Evolutionary conservation across 305 asterid genomes (phyloP).

Genomic region (Ajuga reptans): DNA sequence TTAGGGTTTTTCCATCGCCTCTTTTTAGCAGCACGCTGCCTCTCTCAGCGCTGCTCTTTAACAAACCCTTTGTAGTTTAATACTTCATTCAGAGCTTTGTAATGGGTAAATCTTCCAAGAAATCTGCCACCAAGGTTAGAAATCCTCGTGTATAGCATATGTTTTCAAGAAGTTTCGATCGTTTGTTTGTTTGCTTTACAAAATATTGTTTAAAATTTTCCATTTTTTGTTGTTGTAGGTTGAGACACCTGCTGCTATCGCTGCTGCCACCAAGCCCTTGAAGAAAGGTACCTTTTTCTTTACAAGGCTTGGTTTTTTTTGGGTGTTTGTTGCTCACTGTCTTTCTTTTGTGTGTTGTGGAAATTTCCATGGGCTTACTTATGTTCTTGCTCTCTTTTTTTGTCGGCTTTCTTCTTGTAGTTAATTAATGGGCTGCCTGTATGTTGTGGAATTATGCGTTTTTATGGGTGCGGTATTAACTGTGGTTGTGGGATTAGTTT

Average conservation of each 20-base stretch:
- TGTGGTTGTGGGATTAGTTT: neutral
- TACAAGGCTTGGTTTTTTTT: neutral
- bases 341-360: neutral
- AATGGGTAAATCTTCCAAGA: conserved; percentile 23
- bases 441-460: neutral
- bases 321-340: neutral
- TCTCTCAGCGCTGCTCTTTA: conserved; percentile 5
- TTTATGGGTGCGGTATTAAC: neutral
- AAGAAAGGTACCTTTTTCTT: conserved; percentile 8
- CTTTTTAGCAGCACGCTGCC: neutral
- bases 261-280: conserved; percentile 18
- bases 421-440: neutral
- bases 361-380: neutral
- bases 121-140: conserved; percentile 18
- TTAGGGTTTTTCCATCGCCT: conserved; percentile 22
- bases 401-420: neutral
- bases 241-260: neutral
- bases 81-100: neutral
- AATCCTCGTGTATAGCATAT: neutral
- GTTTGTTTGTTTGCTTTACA: neutral
- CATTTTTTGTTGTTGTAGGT: neutral
- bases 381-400: neutral
- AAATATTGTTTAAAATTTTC: neutral
- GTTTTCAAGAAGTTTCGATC: neutral
- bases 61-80: neutral